phyloP scores from a whole-genome alignment of 75 land plant species.

The Sequoia sempervirens region DNA sequence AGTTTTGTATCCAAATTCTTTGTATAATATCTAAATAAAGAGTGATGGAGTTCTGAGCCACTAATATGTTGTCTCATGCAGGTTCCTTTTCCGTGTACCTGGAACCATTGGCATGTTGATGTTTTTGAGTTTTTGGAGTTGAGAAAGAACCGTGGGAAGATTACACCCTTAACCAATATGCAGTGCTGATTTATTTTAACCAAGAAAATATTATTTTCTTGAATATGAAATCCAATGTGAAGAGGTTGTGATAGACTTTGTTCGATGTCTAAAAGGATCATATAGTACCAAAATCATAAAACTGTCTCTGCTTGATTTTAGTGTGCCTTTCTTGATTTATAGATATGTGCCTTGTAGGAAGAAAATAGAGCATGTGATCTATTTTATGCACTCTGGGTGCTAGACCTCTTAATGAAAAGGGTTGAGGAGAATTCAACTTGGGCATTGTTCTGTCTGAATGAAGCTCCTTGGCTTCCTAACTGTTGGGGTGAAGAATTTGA shows the following conservation, averaged over 20 bases:
- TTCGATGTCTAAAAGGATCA: background rate
- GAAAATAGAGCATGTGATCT: slow-evolving; percentile 89
- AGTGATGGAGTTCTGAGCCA: background rate
- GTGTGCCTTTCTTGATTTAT: background rate
- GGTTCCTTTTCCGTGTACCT: slow-evolving; percentile 97
- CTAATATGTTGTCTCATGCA: slow-evolving; percentile 9
- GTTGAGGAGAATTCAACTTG: slow-evolving; percentile 64
- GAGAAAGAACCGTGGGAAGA: slow-evolving; percentile 96
- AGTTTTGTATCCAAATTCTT: background rate
- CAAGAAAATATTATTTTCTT: background rate
- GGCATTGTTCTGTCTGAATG: slow-evolving; percentile 95
- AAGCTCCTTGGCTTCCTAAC: slow-evolving; percentile 89
- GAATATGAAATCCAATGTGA: too few species aligned
- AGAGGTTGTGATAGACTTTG: background rate
- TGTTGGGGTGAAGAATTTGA: slow-evolving; percentile 97
- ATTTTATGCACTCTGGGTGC: slow-evolving; percentile 95
- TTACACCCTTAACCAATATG: slow-evolving; percentile 8
- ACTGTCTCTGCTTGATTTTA: background rate
- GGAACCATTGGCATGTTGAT: slow-evolving; percentile 99
- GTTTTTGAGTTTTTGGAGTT: slow-evolving; percentile 88
- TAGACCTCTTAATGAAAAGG: slow-evolving; percentile 91
- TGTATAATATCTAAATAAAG: background rate
- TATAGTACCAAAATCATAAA: background rate
- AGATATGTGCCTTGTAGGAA: slow-evolving; percentile 35
- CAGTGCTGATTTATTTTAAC: background rate